phyloP scores from a whole-genome alignment of 1,284 basidiomycete genomes.

The Ganoderma sp. region DNA sequence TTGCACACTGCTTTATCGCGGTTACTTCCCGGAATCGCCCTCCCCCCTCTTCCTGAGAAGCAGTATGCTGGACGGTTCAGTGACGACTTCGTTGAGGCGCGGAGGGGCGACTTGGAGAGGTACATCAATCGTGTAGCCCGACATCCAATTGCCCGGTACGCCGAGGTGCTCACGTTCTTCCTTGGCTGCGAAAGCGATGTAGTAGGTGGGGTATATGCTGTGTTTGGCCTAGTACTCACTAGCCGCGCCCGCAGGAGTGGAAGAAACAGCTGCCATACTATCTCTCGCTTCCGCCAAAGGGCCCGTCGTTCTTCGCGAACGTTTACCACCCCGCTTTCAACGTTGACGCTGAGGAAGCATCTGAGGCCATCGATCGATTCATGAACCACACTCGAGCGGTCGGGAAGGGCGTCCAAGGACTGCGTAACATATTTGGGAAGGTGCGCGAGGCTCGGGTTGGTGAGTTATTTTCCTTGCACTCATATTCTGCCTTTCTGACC shows the following conservation, averaged over 20 bases:
- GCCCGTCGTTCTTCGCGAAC: slow-evolving; percentile 75
- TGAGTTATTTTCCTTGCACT: slow-evolving; percentile 41
- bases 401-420: slow-evolving; percentile 68
- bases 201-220: slow-evolving; percentile 48
- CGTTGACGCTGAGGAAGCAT: slow-evolving; percentile 72
- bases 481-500: neutral
- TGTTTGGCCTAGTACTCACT: neutral
- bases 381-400: slow-evolving; percentile 67
- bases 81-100: slow-evolving; percentile 80
- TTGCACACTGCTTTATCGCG: slow-evolving; percentile 72
- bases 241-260: slow-evolving; percentile 63
- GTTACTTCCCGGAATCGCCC: slow-evolving; percentile 73
- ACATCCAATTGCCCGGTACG: slow-evolving; percentile 81
- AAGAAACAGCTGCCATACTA: slow-evolving; percentile 66
- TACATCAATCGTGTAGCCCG: slow-evolving; percentile 74
- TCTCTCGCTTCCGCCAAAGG: slow-evolving; percentile 63
- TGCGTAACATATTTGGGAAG: slow-evolving; percentile 65
- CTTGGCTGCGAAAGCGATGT: slow-evolving; percentile 73
- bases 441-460: slow-evolving; percentile 72
- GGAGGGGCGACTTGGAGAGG: slow-evolving; percentile 79
- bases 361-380: slow-evolving; percentile 64
- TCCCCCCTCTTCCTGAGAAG: slow-evolving; percentile 85
- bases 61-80: slow-evolving; percentile 83
- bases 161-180: slow-evolving; percentile 84
- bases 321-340: slow-evolving; percentile 88